Percentiles rank a stretch among this genome's conserved stretches.
phyloP scores from a whole-genome alignment of 257 asterid species.

The Verbascum thapsus region DNA sequence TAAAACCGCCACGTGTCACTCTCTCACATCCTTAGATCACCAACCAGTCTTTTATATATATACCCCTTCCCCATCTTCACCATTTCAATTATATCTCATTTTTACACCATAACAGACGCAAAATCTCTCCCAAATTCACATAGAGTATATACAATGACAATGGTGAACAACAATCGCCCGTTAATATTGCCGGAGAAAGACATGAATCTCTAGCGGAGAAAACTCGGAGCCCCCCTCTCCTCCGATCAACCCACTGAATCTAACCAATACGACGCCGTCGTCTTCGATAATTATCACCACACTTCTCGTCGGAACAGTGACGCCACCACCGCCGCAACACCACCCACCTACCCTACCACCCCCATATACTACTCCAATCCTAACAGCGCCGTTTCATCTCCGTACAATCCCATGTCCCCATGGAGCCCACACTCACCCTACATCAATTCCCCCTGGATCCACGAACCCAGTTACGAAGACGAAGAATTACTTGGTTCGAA shows the following conservation, averaged over 20 bases:
- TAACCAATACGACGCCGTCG: slow-evolving; percentile 31
- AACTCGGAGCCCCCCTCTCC: slow-evolving; percentile 46
- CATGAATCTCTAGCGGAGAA: slow-evolving; percentile 41
- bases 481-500: slow-evolving; percentile 1
- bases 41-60: slow-evolving; percentile 39
- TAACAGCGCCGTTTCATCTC: slow-evolving; percentile 52
- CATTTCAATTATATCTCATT: slow-evolving; percentile 1
- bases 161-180: slow-evolving; percentile 24
- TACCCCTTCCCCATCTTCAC: too few relatives aligned
- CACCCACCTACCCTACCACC: slow-evolving; percentile 25
- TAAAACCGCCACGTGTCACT: slow-evolving; percentile 75
- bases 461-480: slow-evolving; percentile 34
- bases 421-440: slow-evolving; percentile 79
- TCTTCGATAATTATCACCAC: neutral
- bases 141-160: slow-evolving; percentile 42
- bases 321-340: slow-evolving; percentile 33
- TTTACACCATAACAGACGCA: too few relatives aligned
- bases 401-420: slow-evolving; percentile 65
- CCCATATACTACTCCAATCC: slow-evolving; percentile 38
- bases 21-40: slow-evolving; percentile 32
- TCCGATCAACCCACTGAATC: too few relatives aligned
- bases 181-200: slow-evolving; percentile 34
- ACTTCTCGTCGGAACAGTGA: slow-evolving; percentile 40
- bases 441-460: slow-evolving; percentile 76
- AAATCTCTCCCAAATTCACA: neutral